These are phyloP conservation scores for Phytophthora sp. DNA, from an alignment of 352 stramenopile genomes.

Conservation along the genomic window DNA sequence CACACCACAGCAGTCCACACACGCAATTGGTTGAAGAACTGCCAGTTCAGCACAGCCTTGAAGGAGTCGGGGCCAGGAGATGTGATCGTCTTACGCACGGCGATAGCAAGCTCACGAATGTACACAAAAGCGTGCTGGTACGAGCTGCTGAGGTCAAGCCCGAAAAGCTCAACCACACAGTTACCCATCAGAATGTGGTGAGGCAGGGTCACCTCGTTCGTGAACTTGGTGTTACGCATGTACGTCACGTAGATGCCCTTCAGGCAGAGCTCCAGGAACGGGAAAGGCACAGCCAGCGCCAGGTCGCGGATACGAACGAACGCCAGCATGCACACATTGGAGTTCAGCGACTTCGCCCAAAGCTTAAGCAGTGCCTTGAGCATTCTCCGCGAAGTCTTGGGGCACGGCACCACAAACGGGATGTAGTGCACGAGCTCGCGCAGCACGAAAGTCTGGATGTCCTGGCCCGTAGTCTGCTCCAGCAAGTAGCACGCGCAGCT, in stretches of 20 bases:
- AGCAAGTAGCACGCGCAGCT: constrained; percentile 93
- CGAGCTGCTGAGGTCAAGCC: constrained; percentile 94
- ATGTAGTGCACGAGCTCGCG: constrained; percentile 83
- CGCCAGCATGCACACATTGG: constrained; percentile 89
- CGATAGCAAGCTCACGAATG: constrained; percentile 98
- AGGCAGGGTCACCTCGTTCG: constrained; percentile 83
- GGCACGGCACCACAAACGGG: constrained; percentile 67
- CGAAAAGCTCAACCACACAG: constrained; percentile 98
- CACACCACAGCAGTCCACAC: constrained; percentile 97
- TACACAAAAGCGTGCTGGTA: constrained; percentile 99
- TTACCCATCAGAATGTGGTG: constrained; percentile 95
- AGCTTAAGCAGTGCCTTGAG: constrained; percentile 89
- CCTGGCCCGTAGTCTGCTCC: constrained; percentile 79
- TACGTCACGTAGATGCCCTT: constrained; percentile 97
- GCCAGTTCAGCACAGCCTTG: constrained; percentile 95
- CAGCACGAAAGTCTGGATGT: constrained; percentile 86
- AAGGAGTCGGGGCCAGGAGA: constrained; percentile 92
- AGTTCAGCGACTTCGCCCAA: constrained; percentile 85
- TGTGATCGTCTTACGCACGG: constrained; percentile 95
- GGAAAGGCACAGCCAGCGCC: constrained; percentile 94
- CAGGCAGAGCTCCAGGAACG: constrained; percentile 96
- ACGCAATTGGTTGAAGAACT: constrained; percentile 98
- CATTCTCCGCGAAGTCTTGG: constrained; percentile 68
- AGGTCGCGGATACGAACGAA: constrained; percentile 97
- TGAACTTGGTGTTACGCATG: constrained; percentile 96